A percentile compares a stretch with the other conserved stretches of the same genome.
Evolutionary conservation across 2,329 filamentous ascomycete genomes (phyloP).

Genomic region (Plectosphaerella cucumerina): DNA sequence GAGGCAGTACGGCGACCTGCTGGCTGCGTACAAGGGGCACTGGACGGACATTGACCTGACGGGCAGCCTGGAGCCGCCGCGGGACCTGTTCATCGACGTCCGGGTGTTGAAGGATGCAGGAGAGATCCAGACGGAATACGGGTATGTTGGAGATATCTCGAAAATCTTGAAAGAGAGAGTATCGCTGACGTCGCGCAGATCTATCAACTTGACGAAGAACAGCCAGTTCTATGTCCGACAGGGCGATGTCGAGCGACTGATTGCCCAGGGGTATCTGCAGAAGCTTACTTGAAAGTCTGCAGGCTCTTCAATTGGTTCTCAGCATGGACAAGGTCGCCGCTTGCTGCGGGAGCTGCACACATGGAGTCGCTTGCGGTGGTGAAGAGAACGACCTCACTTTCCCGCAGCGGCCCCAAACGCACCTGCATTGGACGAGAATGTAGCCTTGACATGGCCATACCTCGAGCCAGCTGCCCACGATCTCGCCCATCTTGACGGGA

Average conservation of each 20-base stretch:
- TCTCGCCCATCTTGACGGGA: too few relatives aligned
- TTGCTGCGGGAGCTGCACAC: neutral
- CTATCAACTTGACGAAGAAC: conserved; percentile 95
- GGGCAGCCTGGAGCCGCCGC: conserved; percentile 88
- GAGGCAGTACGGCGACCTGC: conserved; percentile 81
- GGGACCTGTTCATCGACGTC: conserved; percentile 94
- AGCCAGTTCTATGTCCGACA: conserved; percentile 97
- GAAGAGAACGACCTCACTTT: conserved; percentile 5
- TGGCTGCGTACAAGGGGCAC: conserved; percentile 95
- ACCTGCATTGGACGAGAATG: too few relatives aligned
- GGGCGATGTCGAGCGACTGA: conserved; percentile 90
- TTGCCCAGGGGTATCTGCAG: conserved; percentile 91
- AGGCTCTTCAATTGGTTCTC: neutral
- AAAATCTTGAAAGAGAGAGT: neutral
- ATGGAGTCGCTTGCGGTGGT: neutral
- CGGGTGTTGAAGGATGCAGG: conserved; percentile 93
- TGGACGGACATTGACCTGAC: conserved; percentile 98
- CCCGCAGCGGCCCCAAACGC: neutral
- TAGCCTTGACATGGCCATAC: too few relatives aligned
- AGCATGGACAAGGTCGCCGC: neutral
- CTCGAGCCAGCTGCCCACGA: too few relatives aligned
- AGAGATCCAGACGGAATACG: conserved; percentile 98
- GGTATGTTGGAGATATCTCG: conserved; percentile 51
- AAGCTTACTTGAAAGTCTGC: conserved; percentile 67
- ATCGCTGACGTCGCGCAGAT: conserved; percentile 43